Percentiles rank a stretch among this genome's conserved stretches.
phyloP scores from a whole-genome alignment of 2,329 filamentous ascomycete species.

The Arthrobotrys musiformis region DNA sequence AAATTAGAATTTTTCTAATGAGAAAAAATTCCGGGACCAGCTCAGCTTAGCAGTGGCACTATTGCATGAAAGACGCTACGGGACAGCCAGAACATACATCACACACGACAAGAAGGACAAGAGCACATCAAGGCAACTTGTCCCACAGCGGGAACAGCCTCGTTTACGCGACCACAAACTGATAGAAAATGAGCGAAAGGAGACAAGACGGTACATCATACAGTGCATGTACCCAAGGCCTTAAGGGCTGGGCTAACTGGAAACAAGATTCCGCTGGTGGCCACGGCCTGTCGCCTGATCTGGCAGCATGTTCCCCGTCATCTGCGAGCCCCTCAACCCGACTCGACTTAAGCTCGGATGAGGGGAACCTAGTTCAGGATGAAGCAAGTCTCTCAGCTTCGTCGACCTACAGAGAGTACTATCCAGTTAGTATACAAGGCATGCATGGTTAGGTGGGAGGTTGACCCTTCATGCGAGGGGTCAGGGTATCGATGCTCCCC shows the following conservation, averaged over 20 bases:
- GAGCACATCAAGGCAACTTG: neutral
- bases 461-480: constrained; percentile 46
- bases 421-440: too few relatives aligned
- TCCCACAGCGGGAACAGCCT: constrained; percentile 32
- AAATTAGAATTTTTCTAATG: constrained; percentile 26
- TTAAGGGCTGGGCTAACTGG: constrained; percentile 15
- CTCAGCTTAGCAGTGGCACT: too few relatives aligned
- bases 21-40: neutral
- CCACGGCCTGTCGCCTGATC: constrained; percentile 13
- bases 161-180: constrained; percentile 34
- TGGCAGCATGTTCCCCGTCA: constrained; percentile 17
- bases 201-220: neutral
- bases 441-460: constrained; percentile 31
- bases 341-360: constrained; percentile 23
- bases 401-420: too few relatives aligned
- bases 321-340: neutral
- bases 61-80: too few relatives aligned
- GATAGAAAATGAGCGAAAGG: neutral
- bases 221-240: too few relatives aligned
- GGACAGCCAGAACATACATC: too few relatives aligned
- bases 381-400: too few relatives aligned
- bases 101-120: too few relatives aligned
- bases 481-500: constrained; percentile 26
- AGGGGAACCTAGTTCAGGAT: constrained; percentile 26
- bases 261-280: constrained; percentile 1